A percentile compares a stretch with the other conserved stretches of the same genome.
phyloP scores from a whole-genome alignment of 768 basidiomycete genomes.

The Sutorius australiensis region DNA sequence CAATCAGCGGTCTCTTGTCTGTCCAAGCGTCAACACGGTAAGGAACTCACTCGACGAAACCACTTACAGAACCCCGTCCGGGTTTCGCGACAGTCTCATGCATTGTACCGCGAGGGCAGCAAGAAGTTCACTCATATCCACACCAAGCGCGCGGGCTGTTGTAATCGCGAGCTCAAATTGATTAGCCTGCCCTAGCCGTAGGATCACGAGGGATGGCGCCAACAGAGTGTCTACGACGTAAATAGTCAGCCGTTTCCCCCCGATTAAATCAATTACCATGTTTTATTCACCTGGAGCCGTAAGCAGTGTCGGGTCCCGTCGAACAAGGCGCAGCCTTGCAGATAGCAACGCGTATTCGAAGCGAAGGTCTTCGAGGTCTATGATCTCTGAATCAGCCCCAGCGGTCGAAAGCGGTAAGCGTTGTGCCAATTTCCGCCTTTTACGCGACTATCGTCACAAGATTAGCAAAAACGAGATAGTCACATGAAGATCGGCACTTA shows the following conservation, averaged over 20 bases:
- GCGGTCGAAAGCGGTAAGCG: constrained; percentile 77
- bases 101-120: constrained; percentile 74
- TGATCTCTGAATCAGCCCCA: constrained; percentile 63
- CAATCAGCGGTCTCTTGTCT: constrained; percentile 76
- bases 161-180: constrained; percentile 77
- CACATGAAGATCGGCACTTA: constrained; percentile 24
- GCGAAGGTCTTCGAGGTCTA: constrained; percentile 75
- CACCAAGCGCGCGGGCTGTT: constrained; percentile 66
- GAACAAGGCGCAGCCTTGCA: constrained; percentile 72
- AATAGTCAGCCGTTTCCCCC: constrained; percentile 16
- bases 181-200: constrained; percentile 73
- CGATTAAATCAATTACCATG: constrained; percentile 7
- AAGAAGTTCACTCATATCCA: constrained; percentile 89
- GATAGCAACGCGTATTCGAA: constrained; percentile 73
- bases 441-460: constrained; percentile 47
- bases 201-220: constrained; percentile 62
- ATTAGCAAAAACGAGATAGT: constrained; percentile 15
- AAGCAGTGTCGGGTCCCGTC: constrained; percentile 58
- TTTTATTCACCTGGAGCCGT: constrained; percentile 57
- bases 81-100: constrained; percentile 64
- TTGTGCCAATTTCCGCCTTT: constrained; percentile 67
- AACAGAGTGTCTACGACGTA: constrained; percentile 47
- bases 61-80: constrained; percentile 56
- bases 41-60: neutral
- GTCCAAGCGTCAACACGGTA: constrained; percentile 10